These are phyloP conservation scores for Coemansia sp. DNA, from an alignment of 371 early-diverging fungal species.

Conservation along the genomic window DNA sequence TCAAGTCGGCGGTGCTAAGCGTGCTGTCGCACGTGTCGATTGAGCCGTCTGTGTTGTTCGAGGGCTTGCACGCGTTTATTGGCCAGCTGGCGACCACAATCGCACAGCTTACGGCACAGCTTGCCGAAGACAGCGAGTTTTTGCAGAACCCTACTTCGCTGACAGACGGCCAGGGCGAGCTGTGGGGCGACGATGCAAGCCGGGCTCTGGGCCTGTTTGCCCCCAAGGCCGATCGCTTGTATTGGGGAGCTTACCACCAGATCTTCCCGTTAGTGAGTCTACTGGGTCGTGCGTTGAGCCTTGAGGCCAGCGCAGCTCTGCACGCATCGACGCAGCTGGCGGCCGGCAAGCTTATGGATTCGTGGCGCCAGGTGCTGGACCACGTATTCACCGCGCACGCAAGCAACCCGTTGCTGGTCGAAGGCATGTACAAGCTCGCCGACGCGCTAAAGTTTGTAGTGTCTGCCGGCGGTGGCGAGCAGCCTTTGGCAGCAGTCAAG, in stretches of 20 bases:
- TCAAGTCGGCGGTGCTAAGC: slow-evolving; percentile 56
- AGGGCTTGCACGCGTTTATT: slow-evolving; percentile 15
- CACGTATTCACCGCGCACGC: slow-evolving; percentile 21
- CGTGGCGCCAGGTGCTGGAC: slow-evolving; percentile 17
- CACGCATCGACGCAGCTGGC: slow-evolving; percentile 6
- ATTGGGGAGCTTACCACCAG: slow-evolving; percentile 43
- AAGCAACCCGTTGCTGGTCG: slow-evolving; percentile 25
- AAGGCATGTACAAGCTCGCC: slow-evolving; percentile 20
- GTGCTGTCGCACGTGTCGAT: slow-evolving; percentile 59
- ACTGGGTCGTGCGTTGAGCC: slow-evolving; percentile 26
- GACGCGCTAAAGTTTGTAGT: slow-evolving; percentile 16
- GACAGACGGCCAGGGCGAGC: not conserved
- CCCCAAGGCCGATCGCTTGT: slow-evolving; percentile 16
- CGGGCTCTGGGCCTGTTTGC: slow-evolving; percentile 27
- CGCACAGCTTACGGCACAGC: slow-evolving; percentile 2
- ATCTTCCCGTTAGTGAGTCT: slow-evolving; percentile 30
- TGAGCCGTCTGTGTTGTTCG: slow-evolving; percentile 14
- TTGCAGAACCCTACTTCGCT: not conserved
- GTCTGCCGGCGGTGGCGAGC: slow-evolving; percentile 1
- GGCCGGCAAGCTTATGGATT: slow-evolving; percentile 11
- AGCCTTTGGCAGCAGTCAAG: not conserved
- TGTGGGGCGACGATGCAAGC: slow-evolving; percentile 15
- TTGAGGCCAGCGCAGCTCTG: slow-evolving; percentile 17
- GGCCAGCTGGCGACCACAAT: slow-evolving; percentile 12
- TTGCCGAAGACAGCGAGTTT: slow-evolving; percentile 9